Percentiles rank a stretch among this genome's conserved stretches.
phyloP scores from a whole-genome alignment of 192 early-diverging fungal genomes.

The Polychytrium aggregatum region DNA sequence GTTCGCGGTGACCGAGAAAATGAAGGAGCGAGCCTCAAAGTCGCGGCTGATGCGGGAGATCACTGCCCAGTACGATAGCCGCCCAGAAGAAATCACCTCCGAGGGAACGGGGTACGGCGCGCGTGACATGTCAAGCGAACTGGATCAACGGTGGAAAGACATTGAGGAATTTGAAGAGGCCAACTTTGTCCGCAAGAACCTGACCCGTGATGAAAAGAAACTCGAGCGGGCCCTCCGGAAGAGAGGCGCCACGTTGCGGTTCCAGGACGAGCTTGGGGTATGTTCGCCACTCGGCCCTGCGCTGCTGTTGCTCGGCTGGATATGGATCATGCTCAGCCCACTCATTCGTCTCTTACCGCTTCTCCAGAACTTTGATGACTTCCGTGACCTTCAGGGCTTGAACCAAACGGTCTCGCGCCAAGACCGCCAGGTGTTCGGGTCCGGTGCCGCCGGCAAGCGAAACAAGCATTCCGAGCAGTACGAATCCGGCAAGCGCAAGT shows the following conservation, averaged over 20 bases:
- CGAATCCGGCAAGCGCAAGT: too few species aligned
- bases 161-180: slow-evolving; percentile 74
- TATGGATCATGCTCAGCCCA: neutral
- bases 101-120: slow-evolving; percentile 61
- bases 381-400: slow-evolving; percentile 7
- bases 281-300: neutral
- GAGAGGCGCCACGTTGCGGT: slow-evolving; percentile 38
- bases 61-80: slow-evolving; percentile 69
- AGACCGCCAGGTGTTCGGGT: slow-evolving; percentile 4
- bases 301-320: neutral
- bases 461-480: slow-evolving; percentile 9
- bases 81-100: slow-evolving; percentile 65
- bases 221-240: slow-evolving; percentile 24
- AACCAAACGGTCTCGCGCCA: slow-evolving; percentile 13
- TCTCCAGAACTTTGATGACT: slow-evolving; percentile 11
- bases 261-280: slow-evolving; percentile 81
- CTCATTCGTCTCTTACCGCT: neutral
- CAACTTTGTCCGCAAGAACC: slow-evolving; percentile 66
- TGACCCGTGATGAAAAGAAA: slow-evolving; percentile 67
- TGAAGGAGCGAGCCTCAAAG: slow-evolving; percentile 57
- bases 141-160: slow-evolving; percentile 51
- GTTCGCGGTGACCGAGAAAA: slow-evolving; percentile 47
- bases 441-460: neutral
- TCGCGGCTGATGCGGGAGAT: slow-evolving; percentile 81
- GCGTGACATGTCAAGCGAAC: slow-evolving; percentile 35